A percentile compares a stretch with the other conserved stretches of the same genome.
These are phyloP conservation scores for Monilinia fructigena DNA, from an alignment of 2,329 filamentous ascomycete species.

Conservation along the genomic window DNA sequence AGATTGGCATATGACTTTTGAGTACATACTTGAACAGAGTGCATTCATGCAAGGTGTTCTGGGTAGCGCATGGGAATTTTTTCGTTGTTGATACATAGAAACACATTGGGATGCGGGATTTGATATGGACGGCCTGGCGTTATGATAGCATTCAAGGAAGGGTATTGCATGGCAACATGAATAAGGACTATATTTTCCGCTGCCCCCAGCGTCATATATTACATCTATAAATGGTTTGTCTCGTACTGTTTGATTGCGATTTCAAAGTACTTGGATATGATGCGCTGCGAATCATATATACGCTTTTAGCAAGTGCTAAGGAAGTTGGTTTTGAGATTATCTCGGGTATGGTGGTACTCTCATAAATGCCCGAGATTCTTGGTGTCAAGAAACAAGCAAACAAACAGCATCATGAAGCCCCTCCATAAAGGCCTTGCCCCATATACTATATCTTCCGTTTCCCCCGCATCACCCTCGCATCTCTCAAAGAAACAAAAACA, in stretches of 20 bases:
- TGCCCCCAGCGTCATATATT: background rate
- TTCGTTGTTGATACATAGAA: conserved; percentile 11
- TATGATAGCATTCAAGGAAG: background rate
- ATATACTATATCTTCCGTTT: background rate
- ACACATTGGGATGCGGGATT: background rate
- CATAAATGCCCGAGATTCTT: no score
- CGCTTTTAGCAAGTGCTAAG: background rate
- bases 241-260: background rate
- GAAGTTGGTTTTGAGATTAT: background rate
- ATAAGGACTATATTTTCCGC: background rate
- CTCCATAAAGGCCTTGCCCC: background rate
- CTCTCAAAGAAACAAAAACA: no score
- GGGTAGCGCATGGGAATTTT: background rate
- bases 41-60: conserved; percentile 18
- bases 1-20: conserved; percentile 18
- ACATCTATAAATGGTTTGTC: no score
- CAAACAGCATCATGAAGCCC: no score
- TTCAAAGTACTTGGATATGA: background rate
- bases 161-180: background rate
- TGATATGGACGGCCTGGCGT: background rate
- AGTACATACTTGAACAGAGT: conserved; percentile 15
- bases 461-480: no score
- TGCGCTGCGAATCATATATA: background rate
- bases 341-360: background rate
- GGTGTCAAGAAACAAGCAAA: no score